These are phyloP conservation scores for Boletus rex-veris DNA, from an alignment of 768 basidiomycete genomes.

Conservation along the genomic window DNA sequence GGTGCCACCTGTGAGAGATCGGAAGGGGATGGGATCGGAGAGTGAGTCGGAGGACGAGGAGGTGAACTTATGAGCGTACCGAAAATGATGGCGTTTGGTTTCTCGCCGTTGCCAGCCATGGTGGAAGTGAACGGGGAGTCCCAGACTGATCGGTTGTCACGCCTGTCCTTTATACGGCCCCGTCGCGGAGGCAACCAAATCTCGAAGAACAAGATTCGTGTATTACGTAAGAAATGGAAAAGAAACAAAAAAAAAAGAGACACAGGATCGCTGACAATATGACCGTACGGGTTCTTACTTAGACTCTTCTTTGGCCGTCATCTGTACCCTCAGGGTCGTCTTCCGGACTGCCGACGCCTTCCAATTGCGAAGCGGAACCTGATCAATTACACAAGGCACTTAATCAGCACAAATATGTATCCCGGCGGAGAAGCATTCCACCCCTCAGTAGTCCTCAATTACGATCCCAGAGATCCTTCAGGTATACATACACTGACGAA, in stretches of 20 bases:
- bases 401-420: conserved; percentile 12
- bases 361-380: not conserved
- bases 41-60: not conserved
- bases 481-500: conserved; percentile 71
- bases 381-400: conserved; percentile 1
- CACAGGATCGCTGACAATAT: not conserved
- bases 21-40: conserved; percentile 2
- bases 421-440: not conserved
- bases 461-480: conserved; percentile 32
- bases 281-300: not conserved
- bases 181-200: conserved; percentile 26
- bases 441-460: not conserved
- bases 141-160: conserved; percentile 21
- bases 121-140: conserved; percentile 6
- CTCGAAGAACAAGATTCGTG: conserved; percentile 1
- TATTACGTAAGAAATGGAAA: conserved; percentile 19
- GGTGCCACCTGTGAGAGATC: conserved; percentile 56
- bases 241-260: not conserved
- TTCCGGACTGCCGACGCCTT: not conserved
- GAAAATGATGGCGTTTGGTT: conserved; percentile 72
- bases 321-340: too few species aligned
- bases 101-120: conserved; percentile 36
- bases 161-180: conserved; percentile 23
- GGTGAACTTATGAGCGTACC: conserved; percentile 44
- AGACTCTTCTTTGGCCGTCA: not conserved